Evolutionary conservation across 2,329 filamentous ascomycete genomes (phyloP), one percentile per base, ranked within the genome.

Genomic region (Ophiostoma triangulosporum): DNA sequence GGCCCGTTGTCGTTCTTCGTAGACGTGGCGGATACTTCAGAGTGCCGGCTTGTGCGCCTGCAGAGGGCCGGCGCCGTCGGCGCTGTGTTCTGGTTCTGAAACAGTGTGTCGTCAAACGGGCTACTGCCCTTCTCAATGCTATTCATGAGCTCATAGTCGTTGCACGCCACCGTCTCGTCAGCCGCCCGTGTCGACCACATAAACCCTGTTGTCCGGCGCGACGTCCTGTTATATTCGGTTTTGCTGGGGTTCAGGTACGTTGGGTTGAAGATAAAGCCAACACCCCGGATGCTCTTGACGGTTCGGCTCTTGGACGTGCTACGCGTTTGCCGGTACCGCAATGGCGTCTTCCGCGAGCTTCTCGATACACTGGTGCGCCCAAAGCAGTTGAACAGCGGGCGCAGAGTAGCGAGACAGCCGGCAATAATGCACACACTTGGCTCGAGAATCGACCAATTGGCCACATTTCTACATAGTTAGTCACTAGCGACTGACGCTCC

Each of bases 361-460:
- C 43, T 29, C 12, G 29, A 17, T 12, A 38, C 48, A 7, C 14
- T 38, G 2, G 26, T 31, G 26, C 50, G 40, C 11, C 52, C 48
- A 20, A 36, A 48, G 17, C 55, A 53, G 40, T 50, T 55, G 36
- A 63, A 60, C 1, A 65, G 59, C 1, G 63, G 62, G 0, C 61
- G 61, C 12, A 64, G 54, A 0, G 63, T 64, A 2, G 60, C 62
- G 1, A 61, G 49, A 38, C 63, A 65, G 5, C 63, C 68, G n/a
- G 64, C 66, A 6, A 68, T 62, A 17, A 70, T 68, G 26, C 67
- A 68, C 1, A 70, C 59, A 24, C 64, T 64, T 0, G 66, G 63
- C 56, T 70, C 68, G 45, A 68, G 57, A 9, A 68, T 63, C 12
- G 64, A 68, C 67, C 67, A 70, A 36, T 68, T 67, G 27, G 66